Evolutionary conservation across 441 rosid genomes (phyloP), one percentile per base, ranked within the genome.

Genomic region (Aquilaria agallochum): DNA sequence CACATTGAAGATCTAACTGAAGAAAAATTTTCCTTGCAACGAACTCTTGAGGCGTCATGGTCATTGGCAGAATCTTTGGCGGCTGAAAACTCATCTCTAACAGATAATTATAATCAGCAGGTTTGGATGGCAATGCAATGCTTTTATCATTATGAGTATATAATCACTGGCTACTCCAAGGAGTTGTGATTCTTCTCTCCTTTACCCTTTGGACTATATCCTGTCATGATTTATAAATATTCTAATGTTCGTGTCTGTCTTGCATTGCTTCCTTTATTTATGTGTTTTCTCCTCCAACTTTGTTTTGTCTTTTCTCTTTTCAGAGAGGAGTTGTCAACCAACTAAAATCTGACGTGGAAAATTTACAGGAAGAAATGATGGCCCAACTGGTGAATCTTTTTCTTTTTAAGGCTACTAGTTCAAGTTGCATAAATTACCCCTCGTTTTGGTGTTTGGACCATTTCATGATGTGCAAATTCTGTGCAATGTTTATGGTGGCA

Each of bases 281-380:
- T 20, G 27, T 20, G 27, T 20, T 20, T 20, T 20, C 27, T 20
- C 27, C 27, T 20, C 27, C 27, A 40, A 10, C 9, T 40, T 10
- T 40, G 14, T 6, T 9, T 5, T 9, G 20, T n/a, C 9, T 63
- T 71, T 20, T 48, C 70, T 63, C 72, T 58, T 53, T 59, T 51
- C 85, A 90, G 99, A 85, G 99, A 86, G 76, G 86, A 72, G 74
- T 76, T 78, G 92, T 92, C 76, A 88, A 92, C 85, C 95, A 86
- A 79, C 83, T 95, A 55, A 95, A 95, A 71, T 88, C 79, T 63
- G 97, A 95, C 65, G 85, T 89, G 90, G 97, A 83, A 72, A 77
- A 66, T 67, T 83, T 95, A 70, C 90, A 85, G 52, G 90, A 81
- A 73, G 96, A 95, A 72, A 86, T 95, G 74, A 90, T 78, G 69